phyloP scores from a whole-genome alignment of 108 stramenopile genomes.

The Discostella pseudostelligera region DNA sequence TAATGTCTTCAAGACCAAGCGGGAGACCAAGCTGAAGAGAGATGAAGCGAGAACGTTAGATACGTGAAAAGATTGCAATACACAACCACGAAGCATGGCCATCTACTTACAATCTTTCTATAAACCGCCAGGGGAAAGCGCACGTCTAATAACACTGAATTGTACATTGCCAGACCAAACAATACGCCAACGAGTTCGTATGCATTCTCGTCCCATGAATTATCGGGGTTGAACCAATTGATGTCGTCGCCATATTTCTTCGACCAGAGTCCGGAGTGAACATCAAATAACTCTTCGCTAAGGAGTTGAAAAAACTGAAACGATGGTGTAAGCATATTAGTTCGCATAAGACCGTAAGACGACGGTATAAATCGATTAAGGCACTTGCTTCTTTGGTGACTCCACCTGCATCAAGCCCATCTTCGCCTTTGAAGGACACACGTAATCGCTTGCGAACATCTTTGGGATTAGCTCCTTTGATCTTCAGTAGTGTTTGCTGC shows the following conservation, averaged over 20 bases:
- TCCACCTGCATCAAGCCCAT: constrained; percentile 94
- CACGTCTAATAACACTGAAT: constrained; percentile 87
- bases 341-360: neutral
- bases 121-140: constrained; percentile 85
- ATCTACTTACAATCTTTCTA: constrained; percentile 65
- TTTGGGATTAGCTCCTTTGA: constrained; percentile 53
- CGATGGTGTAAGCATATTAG: neutral
- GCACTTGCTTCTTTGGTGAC: constrained; percentile 76
- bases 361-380: neutral
- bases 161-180: constrained; percentile 90
- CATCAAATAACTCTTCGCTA: constrained; percentile 81
- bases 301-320: constrained; percentile 85
- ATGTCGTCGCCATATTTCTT: constrained; percentile 57
- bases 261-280: constrained; percentile 84
- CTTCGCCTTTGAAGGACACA: constrained; percentile 89
- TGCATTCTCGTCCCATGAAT: constrained; percentile 78
- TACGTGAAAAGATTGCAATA: neutral
- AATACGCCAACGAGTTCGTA: constrained; percentile 84
- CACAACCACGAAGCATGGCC: neutral
- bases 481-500: constrained; percentile 62
- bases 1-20: constrained; percentile 79
- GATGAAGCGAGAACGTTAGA: neutral
- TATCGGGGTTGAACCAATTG: constrained; percentile 89
- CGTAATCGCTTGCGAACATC: constrained; percentile 73
- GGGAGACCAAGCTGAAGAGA: constrained; percentile 51